A percentile compares a stretch with the other conserved stretches of the same genome.
Evolutionary conservation across 768 basidiomycete species (phyloP).

Genomic region (Boletus subparvulus): DNA sequence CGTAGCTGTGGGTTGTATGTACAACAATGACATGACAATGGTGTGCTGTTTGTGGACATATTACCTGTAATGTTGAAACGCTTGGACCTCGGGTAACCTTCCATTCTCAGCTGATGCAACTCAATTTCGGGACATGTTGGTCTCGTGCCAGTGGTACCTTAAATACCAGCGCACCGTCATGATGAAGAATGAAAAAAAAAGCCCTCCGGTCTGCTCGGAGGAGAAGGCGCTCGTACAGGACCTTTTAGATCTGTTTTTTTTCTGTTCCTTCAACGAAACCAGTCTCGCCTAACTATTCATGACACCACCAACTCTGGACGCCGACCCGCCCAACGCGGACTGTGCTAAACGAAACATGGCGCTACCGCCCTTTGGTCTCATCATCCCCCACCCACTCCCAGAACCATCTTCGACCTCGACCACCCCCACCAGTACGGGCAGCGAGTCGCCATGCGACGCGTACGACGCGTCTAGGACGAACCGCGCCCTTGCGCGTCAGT

Average conservation of each 20-base stretch:
- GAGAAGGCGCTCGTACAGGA: neutral
- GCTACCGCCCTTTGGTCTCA: neutral
- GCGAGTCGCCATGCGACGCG: neutral
- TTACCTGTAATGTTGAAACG: neutral
- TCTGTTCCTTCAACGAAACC: too few relatives aligned
- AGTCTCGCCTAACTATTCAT: neutral
- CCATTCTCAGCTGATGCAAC: neutral
- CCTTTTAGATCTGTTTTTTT: neutral
- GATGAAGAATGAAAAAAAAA: slow-evolving; percentile 6
- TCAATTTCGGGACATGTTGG: slow-evolving; percentile 7
- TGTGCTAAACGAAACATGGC: neutral
- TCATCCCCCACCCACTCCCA: neutral
- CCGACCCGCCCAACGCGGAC: neutral
- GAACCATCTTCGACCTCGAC: neutral
- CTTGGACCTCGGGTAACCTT: neutral
- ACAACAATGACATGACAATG: neutral
- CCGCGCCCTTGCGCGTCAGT: neutral
- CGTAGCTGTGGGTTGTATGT: neutral
- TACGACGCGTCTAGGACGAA: neutral
- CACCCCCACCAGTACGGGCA: too few relatives aligned
- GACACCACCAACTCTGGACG: slow-evolving; percentile 7
- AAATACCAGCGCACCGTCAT: neutral
- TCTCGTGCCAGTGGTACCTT: neutral
- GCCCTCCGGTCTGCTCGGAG: neutral
- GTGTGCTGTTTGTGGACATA: neutral